Evolutionary conservation across 1,139 yeast genomes (phyloP).

Genomic region (Lodderomyces pseudojiufengensis): DNA sequence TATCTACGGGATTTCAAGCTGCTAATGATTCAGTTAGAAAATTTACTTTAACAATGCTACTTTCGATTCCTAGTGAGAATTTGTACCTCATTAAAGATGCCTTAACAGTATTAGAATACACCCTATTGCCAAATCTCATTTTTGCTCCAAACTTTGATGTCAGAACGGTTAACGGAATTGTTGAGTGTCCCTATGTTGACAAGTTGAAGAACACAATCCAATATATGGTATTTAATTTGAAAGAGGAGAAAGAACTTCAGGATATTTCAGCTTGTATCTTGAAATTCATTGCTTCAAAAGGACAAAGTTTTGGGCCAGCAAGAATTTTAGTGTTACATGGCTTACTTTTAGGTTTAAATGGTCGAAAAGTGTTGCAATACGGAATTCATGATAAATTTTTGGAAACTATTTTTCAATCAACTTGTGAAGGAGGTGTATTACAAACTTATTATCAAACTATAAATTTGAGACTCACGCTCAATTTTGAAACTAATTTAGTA

Average conservation of each 20-base stretch:
- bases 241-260: conserved; percentile 23
- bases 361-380: conserved; percentile 21
- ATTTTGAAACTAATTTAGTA: conserved; percentile 18
- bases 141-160: conserved; percentile 59
- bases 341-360: conserved; percentile 47
- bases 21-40: conserved; percentile 78
- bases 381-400: conserved; percentile 32
- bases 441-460: conserved; percentile 50
- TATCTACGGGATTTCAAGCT: conserved; percentile 74
- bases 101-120: conserved; percentile 44
- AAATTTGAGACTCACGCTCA: conserved; percentile 43
- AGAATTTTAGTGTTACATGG: conserved; percentile 63
- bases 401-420: conserved; percentile 45
- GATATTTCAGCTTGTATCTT: conserved; percentile 30
- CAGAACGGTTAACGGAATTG: conserved; percentile 21
- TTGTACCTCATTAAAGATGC: conserved; percentile 50
- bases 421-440: conserved; percentile 59
- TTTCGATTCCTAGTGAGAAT: conserved; percentile 48
- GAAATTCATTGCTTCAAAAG: conserved; percentile 42
- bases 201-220: conserved; percentile 45
- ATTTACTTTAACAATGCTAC: conserved; percentile 55
- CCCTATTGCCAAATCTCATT: conserved; percentile 62
- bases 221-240: conserved; percentile 38
- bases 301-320: conserved; percentile 66
- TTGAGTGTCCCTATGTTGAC: conserved; percentile 58